Base-by-base conservation (phyloP, 2,329 filamentous ascomycete species). In the Xylaria sp. region DNA sequence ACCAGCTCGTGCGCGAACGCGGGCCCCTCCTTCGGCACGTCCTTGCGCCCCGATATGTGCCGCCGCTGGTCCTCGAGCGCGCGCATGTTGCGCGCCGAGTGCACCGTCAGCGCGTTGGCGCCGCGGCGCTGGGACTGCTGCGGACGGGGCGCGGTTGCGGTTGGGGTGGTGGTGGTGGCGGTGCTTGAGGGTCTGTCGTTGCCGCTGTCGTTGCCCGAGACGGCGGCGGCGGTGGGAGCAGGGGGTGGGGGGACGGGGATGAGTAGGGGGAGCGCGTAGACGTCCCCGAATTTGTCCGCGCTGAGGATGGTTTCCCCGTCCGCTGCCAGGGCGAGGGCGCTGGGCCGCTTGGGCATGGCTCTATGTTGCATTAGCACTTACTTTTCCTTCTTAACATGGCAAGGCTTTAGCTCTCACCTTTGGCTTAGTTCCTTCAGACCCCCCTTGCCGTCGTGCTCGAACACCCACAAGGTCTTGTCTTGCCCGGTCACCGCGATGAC, bases 261-360 rank as follows among this genome's bases (percentile, higher is more conserved):
- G 41, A 91, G 70, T 2, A 97, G 78, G 13, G 94, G 93, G 7
- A 99, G 74, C 9, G 90, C 84, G 74, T 96, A 97, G 56, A 97
- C 93, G 71, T 99, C 94, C 61, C 94, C 94, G 67, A 97, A 97
- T 72, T 99, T 99, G 77, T 99, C 94, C 48, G 86, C 93, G 57
- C 85, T 86, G 53, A 97, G 74, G 59, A 99, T 90, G 7, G 86
- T 89, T 40, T 80, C 78, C 57, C 84, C 80, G 68, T 92, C 87
- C 38, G 83, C 76, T 7, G 88, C 85, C 48, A 97, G 74, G 47
- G 81, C 76, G 53, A 97, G 77, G 34, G 89, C 86, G 68, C 88
- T 93, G 11, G 92, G 91, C 34, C 92, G 86, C 76, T 97, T 97
- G 38, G 92, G 91, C 89, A 97, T 95, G 54, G 75, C 76, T 72